Percentiles rank a stretch among this genome's conserved stretches.
Conservation (phyloP, 192 early-diverging fungal genomes). For the Backusella australiensis region DNA sequence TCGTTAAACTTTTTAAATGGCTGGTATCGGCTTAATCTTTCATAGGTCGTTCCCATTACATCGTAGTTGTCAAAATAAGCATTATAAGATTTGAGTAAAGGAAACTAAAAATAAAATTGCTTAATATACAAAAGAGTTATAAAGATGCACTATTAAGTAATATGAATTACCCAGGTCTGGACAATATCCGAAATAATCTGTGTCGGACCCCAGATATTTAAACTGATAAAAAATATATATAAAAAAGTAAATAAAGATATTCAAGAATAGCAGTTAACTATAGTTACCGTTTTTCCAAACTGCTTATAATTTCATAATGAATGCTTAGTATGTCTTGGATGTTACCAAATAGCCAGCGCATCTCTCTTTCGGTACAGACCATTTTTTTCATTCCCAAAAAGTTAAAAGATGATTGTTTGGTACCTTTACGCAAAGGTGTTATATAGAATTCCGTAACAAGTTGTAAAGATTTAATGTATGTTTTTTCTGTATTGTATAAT, state of each 20-base stretch:
- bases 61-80: slow-evolving; percentile 26
- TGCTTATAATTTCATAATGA: slow-evolving; percentile 10
- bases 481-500: slow-evolving; percentile 18
- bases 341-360: slow-evolving; percentile 26
- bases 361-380: slow-evolving; percentile 27
- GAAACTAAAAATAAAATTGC: slow-evolving; percentile 7
- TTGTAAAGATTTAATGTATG: slow-evolving; percentile 18
- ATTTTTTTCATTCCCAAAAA: slow-evolving; percentile 29
- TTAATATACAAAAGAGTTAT: background rate
- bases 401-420: slow-evolving; percentile 23
- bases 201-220: slow-evolving; percentile 39
- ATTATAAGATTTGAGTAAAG: slow-evolving; percentile 13
- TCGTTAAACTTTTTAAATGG: slow-evolving; percentile 37
- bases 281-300: slow-evolving; percentile 20
- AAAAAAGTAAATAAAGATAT: background rate
- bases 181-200: slow-evolving; percentile 40
- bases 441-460: slow-evolving; percentile 8
- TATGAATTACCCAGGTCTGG: slow-evolving; percentile 22
- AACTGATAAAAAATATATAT: slow-evolving; percentile 10
- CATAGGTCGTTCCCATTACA: slow-evolving; percentile 22
- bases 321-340: slow-evolving; percentile 11
- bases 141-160: background rate
- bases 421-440: slow-evolving; percentile 21
- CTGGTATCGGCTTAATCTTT: slow-evolving; percentile 20
- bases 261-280: background rate